Evolutionary conservation across 164 flowering plant genomes (phyloP), one percentile per base, ranked within the genome.

Genomic region (Taxillus chinensis): DNA sequence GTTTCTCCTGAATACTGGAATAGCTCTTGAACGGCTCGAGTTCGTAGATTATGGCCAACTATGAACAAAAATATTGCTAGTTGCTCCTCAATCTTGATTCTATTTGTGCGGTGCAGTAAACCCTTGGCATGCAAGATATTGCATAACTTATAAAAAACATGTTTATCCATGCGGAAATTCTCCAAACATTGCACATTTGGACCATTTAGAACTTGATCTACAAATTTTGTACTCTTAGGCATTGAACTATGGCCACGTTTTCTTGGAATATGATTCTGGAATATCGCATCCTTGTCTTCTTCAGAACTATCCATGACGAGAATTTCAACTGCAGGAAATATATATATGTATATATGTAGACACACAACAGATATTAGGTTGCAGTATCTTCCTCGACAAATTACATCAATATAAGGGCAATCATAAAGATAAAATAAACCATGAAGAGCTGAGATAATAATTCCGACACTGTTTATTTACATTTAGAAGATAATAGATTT

Each of bases 151-250:
- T 70, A 80, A 42, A 82, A 80, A 7, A 77, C 73, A 39, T 74
- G 78, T 65, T 83, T 83, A 59, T 78, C 81, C 85, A 83, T 79
- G n/a, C 85, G 82, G 58, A 83, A 81, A 67, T 75, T 78, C 59
- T 79, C 82, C 58, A 71, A 64, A 71, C 83, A 81, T 42, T 66
- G 61, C 46, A 69, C 79, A 68, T 71, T 74, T 38, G 55, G 77
- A 61, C 81, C 80, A 61, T 66, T 75, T 7, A 83, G 78, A 57
- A 83, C 82, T 70, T 81, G 79, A 72, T 81, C 80, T 14, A 83
- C 73, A 60, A 77, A 83, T 39, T 78, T 81, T 8, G 65, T 72
- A 51, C 76, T 76, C 48, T 65, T 75, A 42, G 72, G 43, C 59
- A 68, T 57, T 46, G 66, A 63, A 65, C 41, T 54, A 37, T 39